Conservation (phyloP, 2,329 filamentous ascomycete species). For the Scorias spongiosa region DNA sequence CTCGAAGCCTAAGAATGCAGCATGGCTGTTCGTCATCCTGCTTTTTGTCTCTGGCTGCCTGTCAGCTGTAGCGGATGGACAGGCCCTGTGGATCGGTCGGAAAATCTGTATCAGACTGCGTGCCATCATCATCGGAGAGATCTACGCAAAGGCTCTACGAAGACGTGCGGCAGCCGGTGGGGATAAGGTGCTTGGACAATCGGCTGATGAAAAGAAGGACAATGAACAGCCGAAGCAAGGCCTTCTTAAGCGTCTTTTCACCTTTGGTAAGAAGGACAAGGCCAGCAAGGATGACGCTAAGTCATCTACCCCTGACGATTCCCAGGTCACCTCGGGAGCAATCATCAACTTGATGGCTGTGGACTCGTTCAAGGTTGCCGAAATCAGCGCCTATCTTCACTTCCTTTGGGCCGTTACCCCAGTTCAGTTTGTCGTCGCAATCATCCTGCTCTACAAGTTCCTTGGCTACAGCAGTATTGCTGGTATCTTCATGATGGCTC, state of each 20-base stretch:
- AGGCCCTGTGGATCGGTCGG: slow-evolving; percentile 82
- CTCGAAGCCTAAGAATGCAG: slow-evolving; percentile 62
- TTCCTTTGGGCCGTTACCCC: slow-evolving; percentile 89
- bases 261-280: slow-evolving; percentile 47
- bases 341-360: slow-evolving; percentile 99
- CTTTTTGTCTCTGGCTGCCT: slow-evolving; percentile 71
- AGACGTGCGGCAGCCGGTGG: slow-evolving; percentile 67
- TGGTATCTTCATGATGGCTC: slow-evolving; percentile 76
- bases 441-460: slow-evolving; percentile 72
- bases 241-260: slow-evolving; percentile 32
- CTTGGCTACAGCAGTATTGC: slow-evolving; percentile 89
- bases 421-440: slow-evolving; percentile 68
- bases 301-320: slow-evolving; percentile 22
- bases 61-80: slow-evolving; percentile 68
- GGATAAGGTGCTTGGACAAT: slow-evolving; percentile 53
- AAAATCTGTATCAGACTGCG: slow-evolving; percentile 87
- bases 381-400: slow-evolving; percentile 87
- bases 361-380: slow-evolving; percentile 95
- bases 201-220: slow-evolving; percentile 31
- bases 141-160: slow-evolving; percentile 88
- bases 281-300: slow-evolving; percentile 25
- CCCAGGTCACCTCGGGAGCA: slow-evolving; percentile 86
- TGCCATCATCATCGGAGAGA: slow-evolving; percentile 91
- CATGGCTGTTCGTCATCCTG: slow-evolving; percentile 90
- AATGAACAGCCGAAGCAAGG: slow-evolving; percentile 25